These are phyloP conservation scores for Ceratobasidium sp. DNA, from an alignment of 1,284 basidiomycete genomes.

Conservation along the genomic window DNA sequence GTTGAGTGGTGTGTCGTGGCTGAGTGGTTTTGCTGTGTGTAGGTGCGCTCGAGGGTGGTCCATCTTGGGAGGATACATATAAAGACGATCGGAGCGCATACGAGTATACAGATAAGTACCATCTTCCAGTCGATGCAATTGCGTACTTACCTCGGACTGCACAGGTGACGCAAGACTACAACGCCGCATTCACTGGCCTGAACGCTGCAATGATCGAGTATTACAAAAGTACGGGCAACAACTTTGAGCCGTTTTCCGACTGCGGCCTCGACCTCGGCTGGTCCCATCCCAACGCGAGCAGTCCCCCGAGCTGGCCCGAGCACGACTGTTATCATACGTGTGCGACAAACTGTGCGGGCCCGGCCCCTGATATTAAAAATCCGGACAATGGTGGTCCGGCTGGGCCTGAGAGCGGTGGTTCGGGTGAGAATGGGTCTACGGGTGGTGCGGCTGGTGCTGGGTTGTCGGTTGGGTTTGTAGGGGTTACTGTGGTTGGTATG, in stretches of 20 bases:
- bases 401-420: too few relatives aligned
- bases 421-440: too few relatives aligned
- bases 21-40: background rate
- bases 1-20: too few relatives aligned
- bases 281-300: constrained; percentile 47
- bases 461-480: too few relatives aligned
- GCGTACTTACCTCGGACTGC: constrained; percentile 26
- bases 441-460: too few relatives aligned
- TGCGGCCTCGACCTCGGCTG: constrained; percentile 48
- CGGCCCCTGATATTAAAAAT: too few relatives aligned
- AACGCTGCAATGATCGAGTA: constrained; percentile 47
- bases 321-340: constrained; percentile 48
- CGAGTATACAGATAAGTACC: constrained; percentile 48
- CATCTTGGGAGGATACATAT: constrained; percentile 47
- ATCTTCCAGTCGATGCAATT: background rate
- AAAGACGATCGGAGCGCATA: constrained; percentile 45
- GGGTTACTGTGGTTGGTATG: too few relatives aligned
- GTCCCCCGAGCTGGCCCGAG: constrained; percentile 45
- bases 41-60: constrained; percentile 47
- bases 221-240: constrained; percentile 16
- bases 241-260: constrained; percentile 48
- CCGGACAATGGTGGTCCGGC: too few relatives aligned
- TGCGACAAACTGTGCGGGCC: constrained; percentile 10
- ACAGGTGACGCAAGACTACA: constrained; percentile 50
- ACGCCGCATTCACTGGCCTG: constrained; percentile 49